phyloP scores from a whole-genome alignment of 306 rosid species.

The Lathyrus sativus region DNA sequence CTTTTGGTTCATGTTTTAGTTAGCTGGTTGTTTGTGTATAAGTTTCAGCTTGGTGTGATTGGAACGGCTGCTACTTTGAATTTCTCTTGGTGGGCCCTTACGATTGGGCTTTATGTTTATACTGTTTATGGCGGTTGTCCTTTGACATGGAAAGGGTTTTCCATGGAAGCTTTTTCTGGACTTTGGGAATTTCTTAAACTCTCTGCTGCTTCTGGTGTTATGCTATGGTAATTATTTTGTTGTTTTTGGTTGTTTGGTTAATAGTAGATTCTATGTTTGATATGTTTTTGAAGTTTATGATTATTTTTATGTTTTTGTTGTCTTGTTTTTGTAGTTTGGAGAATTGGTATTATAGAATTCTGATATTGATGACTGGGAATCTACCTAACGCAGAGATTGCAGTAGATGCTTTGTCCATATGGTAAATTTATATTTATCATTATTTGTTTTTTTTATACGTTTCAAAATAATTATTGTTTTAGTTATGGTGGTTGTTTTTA shows the following conservation, averaged over 20 bases:
- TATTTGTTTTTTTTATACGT: not conserved
- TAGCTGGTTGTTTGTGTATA: conserved; percentile 67
- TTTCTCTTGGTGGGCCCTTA: conserved; percentile 68
- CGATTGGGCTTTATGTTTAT: conserved; percentile 54
- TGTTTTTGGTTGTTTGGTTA: not conserved
- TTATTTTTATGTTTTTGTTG: too few species aligned
- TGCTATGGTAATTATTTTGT: conserved; percentile 61
- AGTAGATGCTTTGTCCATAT: conserved; percentile 76
- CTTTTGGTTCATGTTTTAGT: conserved; percentile 50
- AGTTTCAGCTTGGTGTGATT: conserved; percentile 54
- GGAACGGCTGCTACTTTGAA: conserved; percentile 61
- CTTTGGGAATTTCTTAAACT: conserved; percentile 77
- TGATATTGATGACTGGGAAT: conserved; percentile 77
- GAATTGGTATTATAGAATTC: conserved; percentile 83
- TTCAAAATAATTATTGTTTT: too few species aligned
- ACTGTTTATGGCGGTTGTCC: conserved; percentile 69
- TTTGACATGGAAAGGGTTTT: conserved; percentile 74
- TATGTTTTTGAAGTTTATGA: too few species aligned
- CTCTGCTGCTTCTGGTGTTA: conserved; percentile 77
- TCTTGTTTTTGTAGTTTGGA: conserved; percentile 56
- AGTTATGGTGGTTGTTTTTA: too few species aligned
- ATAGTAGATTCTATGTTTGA: too few species aligned
- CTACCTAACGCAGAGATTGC: conserved; percentile 70
- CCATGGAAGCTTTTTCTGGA: conserved; percentile 71
- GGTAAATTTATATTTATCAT: conserved; percentile 46